Evolutionary conservation across 495 filamentous ascomycete genomes (phyloP).

Genomic region (Talaromyces liani): DNA sequence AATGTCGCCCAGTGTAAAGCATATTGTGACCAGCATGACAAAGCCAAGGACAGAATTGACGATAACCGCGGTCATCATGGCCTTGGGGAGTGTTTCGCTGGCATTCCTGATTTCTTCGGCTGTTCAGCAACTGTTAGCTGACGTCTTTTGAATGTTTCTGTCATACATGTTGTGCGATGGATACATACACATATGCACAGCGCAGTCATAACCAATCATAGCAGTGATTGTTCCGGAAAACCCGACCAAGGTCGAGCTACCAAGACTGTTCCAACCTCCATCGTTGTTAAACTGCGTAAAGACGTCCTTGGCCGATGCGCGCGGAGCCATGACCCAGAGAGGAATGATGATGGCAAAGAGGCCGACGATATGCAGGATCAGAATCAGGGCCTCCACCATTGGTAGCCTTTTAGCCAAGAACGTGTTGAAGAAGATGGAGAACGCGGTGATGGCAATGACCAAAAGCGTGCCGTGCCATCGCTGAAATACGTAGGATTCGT

Average conservation of each 20-base stretch:
- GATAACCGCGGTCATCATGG: slow-evolving; percentile 41
- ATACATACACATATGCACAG: slow-evolving; percentile 28
- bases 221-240: slow-evolving; percentile 43
- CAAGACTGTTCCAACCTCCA: slow-evolving; percentile 46
- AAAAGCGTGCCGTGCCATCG: slow-evolving; percentile 57
- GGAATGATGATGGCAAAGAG: slow-evolving; percentile 57
- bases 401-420: slow-evolving; percentile 46
- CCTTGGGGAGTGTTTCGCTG: slow-evolving; percentile 46
- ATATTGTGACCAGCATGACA: slow-evolving; percentile 43
- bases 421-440: slow-evolving; percentile 51
- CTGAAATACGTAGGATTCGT: slow-evolving; percentile 36
- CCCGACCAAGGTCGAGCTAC: slow-evolving; percentile 48
- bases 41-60: slow-evolving; percentile 46
- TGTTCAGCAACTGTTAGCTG: slow-evolving; percentile 13
- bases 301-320: slow-evolving; percentile 35
- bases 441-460: slow-evolving; percentile 40
- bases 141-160: not conserved
- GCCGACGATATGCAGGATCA: slow-evolving; percentile 55
- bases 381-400: slow-evolving; percentile 48
- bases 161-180: not conserved
- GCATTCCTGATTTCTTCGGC: slow-evolving; percentile 52
- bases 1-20: slow-evolving; percentile 47
- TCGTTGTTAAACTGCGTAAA: slow-evolving; percentile 47
- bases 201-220: slow-evolving; percentile 45
- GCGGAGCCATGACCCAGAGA: slow-evolving; percentile 46